Conservation (phyloP, 805 yeast genomes). For the Yarrowia hollandica region DNA sequence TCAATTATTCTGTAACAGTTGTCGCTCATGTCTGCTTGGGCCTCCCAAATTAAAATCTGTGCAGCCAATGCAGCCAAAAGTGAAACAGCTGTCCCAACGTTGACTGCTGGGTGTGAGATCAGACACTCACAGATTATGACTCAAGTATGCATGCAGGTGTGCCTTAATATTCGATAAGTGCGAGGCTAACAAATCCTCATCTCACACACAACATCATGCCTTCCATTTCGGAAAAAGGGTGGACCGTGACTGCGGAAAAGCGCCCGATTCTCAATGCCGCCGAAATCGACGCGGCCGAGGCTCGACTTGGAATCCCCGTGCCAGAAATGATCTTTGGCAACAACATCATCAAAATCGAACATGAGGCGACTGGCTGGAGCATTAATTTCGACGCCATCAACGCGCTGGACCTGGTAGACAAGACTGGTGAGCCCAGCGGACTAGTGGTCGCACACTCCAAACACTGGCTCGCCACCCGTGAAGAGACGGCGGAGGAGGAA, state of each 20-base stretch:
- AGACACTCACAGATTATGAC: no score
- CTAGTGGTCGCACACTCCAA: conserved; percentile 79
- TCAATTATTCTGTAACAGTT: no score
- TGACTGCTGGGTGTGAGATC: no score
- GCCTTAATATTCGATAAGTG: conserved; percentile 6
- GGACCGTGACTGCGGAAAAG: conserved; percentile 74
- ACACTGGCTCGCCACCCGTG: conserved; percentile 61
- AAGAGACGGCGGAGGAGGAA: conserved; percentile 43
- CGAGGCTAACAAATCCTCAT: not conserved
- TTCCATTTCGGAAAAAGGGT: conserved; percentile 43
- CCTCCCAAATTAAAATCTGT: no score
- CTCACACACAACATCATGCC: not conserved
- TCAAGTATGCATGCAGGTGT: not conserved
- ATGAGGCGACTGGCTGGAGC: conserved; percentile 45
- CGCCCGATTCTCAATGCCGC: conserved; percentile 72
- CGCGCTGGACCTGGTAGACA: conserved; percentile 63
- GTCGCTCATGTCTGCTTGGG: no score
- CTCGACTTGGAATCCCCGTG: conserved; percentile 68
- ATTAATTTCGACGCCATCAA: conserved; percentile 75
- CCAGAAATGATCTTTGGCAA: conserved; percentile 99
- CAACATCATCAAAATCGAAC: conserved; percentile 59
- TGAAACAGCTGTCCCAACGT: no score
- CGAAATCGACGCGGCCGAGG: conserved; percentile 70
- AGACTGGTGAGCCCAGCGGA: conserved; percentile 50
- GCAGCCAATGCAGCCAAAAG: no score